phyloP scores from a whole-genome alignment of 2,329 filamentous ascomycete genomes.

The Neonectria hederae region DNA sequence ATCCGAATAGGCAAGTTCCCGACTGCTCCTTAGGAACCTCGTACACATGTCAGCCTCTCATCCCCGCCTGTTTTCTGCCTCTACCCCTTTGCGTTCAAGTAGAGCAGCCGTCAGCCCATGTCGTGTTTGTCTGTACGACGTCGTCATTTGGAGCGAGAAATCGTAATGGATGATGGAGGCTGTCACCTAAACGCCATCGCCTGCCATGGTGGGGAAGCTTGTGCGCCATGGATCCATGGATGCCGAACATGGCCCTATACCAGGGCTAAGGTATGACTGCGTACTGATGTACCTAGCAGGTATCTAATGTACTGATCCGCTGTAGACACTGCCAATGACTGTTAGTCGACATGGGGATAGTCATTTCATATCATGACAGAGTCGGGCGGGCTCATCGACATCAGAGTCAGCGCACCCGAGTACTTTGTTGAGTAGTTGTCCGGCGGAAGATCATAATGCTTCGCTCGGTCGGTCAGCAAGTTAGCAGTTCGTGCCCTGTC shows the following conservation, averaged over 20 bases:
- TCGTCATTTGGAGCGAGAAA: conserved; percentile 30
- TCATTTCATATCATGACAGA: conserved; percentile 25
- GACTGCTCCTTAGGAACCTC: background rate
- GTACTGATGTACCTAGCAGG: conserved; percentile 20
- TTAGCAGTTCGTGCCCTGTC: background rate
- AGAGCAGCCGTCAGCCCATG: conserved; percentile 15
- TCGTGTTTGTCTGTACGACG: conserved; percentile 23
- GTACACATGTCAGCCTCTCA: background rate
- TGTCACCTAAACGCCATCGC: conserved; percentile 22
- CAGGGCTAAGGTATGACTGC: background rate
- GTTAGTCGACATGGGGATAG: conserved; percentile 17
- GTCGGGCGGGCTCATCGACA: conserved; percentile 15
- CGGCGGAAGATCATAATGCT: conserved; percentile 3
- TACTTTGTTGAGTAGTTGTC: conserved; percentile 1
- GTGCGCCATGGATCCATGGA: conserved; percentile 20
- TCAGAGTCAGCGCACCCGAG: background rate
- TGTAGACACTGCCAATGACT: conserved; percentile 20
- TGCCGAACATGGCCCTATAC: conserved; percentile 23
- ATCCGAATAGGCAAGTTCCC: background rate
- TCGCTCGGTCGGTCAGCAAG: background rate
- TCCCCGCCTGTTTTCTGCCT: background rate
- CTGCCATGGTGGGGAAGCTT: conserved; percentile 31
- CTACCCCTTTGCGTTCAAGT: background rate
- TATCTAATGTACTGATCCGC: conserved; percentile 20
- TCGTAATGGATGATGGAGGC: conserved; percentile 30